Base-by-base conservation (phyloP, 352 stramenopile genomes). In the Phytopythium cucurbitacearum region DNA sequence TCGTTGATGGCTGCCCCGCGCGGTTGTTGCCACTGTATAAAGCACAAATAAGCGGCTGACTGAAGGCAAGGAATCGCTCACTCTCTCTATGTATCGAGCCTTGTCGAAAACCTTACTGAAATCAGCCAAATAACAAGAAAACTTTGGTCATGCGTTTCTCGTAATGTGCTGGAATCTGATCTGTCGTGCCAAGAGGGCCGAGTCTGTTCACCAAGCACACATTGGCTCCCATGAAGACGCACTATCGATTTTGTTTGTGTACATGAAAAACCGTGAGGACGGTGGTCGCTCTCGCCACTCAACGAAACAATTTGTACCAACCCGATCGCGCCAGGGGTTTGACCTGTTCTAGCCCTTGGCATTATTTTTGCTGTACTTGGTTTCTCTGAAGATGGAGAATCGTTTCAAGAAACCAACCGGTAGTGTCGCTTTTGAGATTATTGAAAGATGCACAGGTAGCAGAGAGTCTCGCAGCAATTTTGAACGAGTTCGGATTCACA, bases 201-300 rank as follows among this genome's bases (percentile, higher is more conserved):
- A 50, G n/a, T 60, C 48, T 1, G 56, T 65, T 15, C 42, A 33
- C n/a, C 40, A 44, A 35, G 53, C 7, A 1, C 58, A 65, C 53
- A 4, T 60, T 1, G 28, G 45, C 3, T 61, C 53, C 52, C 7
- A 32, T 28, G 42, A 57, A 39, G 53, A 65, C 34, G 32, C 48
- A 1, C 40, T 61, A 1, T n/a, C 38, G 1, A 58, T 69, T 35
- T 50, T 38, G 4, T 69, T 69, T 34, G 36, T 12, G 5, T 57
- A 62, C 21, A 58, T 62, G 48, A 65, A 69, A 34, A 69, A 65
- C 16, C 57, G 67, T 49, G 58, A 66, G 36, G 45, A 51, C 0
- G 60, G 60, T 9, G 32, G 40, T 0, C 13, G 28, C 1, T 54
- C 54, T 4, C 4, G 45, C 0, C 48, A 67, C 36, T 3, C 41